A percentile compares a stretch with the other conserved stretches of the same genome.
Evolutionary conservation across 192 early-diverging fungal species (phyloP).

Genomic region (Coemansia sp.): DNA sequence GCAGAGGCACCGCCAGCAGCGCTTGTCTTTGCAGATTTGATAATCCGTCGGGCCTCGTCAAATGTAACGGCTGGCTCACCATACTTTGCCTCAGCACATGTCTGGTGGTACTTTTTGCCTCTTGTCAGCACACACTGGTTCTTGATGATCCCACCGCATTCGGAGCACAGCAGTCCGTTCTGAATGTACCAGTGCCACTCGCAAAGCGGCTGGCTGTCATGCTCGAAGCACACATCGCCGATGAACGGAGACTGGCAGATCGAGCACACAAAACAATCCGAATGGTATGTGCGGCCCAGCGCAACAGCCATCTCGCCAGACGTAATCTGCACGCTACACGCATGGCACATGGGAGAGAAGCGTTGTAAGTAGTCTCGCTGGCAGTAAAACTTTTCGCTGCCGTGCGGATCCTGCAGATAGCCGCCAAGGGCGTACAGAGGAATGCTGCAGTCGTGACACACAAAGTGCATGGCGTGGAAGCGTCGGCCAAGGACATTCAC

Average conservation of each 20-base stretch:
- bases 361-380: conserved; percentile 56
- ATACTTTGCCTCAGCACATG: conserved; percentile 53
- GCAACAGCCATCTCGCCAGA: conserved; percentile 56
- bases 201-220: conserved; percentile 54
- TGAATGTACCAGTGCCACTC: conserved; percentile 59
- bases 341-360: conserved; percentile 52
- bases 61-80: conserved; percentile 43
- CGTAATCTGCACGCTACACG: conserved; percentile 54
- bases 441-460: conserved; percentile 54
- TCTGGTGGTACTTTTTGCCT: conserved; percentile 54
- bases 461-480: conserved; percentile 53
- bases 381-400: conserved; percentile 49
- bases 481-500: conserved; percentile 48
- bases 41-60: conserved; percentile 48
- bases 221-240: conserved; percentile 56
- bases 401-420: conserved; percentile 44
- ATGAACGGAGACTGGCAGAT: conserved; percentile 57
- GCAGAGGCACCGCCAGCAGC: background rate
- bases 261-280: conserved; percentile 55
- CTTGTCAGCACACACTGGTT: conserved; percentile 54
- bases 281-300: conserved; percentile 53
- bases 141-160: conserved; percentile 55
- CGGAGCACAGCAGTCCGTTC: conserved; percentile 51
- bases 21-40: conserved; percentile 25
- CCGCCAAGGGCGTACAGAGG: conserved; percentile 56